Conservation (phyloP, 2,329 filamentous ascomycete genomes). For the Xylariaceae sp. region DNA sequence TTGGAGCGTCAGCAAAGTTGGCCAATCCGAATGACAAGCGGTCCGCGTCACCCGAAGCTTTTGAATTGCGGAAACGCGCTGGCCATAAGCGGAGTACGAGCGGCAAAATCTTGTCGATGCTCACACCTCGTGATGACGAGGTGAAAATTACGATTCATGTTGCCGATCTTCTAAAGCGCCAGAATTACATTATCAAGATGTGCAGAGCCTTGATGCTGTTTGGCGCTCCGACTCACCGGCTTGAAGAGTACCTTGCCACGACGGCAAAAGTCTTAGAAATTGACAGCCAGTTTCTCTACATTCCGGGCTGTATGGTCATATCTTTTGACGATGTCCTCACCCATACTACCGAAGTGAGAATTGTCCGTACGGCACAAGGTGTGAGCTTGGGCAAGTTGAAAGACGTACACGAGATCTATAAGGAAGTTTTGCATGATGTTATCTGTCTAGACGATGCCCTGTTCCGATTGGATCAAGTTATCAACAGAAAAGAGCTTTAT, state of each 20-base stretch:
- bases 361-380: slow-evolving; percentile 65
- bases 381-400: slow-evolving; percentile 70
- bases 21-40: slow-evolving; percentile 21
- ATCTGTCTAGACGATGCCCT: slow-evolving; percentile 70
- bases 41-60: slow-evolving; percentile 15
- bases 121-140: slow-evolving; percentile 37
- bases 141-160: slow-evolving; percentile 46
- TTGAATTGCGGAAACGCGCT: slow-evolving; percentile 22
- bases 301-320: slow-evolving; percentile 88
- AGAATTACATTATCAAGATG: slow-evolving; percentile 76
- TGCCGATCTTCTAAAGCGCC: slow-evolving; percentile 69
- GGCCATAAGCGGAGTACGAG: slow-evolving; percentile 35
- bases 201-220: slow-evolving; percentile 84
- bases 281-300: slow-evolving; percentile 81
- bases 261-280: slow-evolving; percentile 82
- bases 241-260: slow-evolving; percentile 89
- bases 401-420: slow-evolving; percentile 74
- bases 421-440: slow-evolving; percentile 73
- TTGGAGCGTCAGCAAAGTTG: slow-evolving; percentile 28
- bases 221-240: slow-evolving; percentile 81
- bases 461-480: slow-evolving; percentile 55
- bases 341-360: slow-evolving; percentile 77
- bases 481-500: slow-evolving; percentile 46
- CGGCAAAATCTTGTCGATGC: slow-evolving; percentile 31
- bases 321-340: slow-evolving; percentile 74